Base-by-base conservation (phyloP, 805 yeast species). In the Wickerhamiella slavikovae region DNA sequence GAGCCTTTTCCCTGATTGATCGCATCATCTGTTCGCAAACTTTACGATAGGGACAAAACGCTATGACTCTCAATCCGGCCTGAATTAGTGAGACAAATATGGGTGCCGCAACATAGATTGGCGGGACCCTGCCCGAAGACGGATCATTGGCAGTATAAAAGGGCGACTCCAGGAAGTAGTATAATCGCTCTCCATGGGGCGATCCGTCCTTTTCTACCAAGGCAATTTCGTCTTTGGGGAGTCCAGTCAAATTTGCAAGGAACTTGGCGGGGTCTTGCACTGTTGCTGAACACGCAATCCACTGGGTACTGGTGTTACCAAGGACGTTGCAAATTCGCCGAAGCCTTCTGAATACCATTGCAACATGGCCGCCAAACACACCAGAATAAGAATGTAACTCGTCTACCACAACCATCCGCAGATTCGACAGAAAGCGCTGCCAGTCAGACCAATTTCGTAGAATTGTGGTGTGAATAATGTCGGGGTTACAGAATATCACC, bases 241-340 rank as follows among this genome's bases (percentile, higher is more conserved):
- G 53, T 0, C 93, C 91, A 42, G 85, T 79, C 16, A 89, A 60
- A 3, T 66, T 55, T 22, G 65, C 50, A 71, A 85, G 77, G 44
- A 82, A 91, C 7, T 59, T 42, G 1, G 56, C 54, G 0, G 98
- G 96, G 26, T 69, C 63, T 35, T 66, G 64, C 32, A 89, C 64
- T 0, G 99, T 89, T 0, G 99, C 99, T 0, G 96, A 83, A 52
- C 98, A 85, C 1, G 93, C 76, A 4, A 89, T 68, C 46, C 76
- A 80, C 32, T 63, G 64, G 23, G 79, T 41, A 2, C 54, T 36
- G n/a, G 50, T 38, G 36, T 73, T 71, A 0, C 73, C 71, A 19
- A 65, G 45, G 33, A 54, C 49, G 3, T 55, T 41, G 37, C 79
- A 64, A 1, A 85, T 44, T 29, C 99, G 52, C 27, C 76, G 56